Evolutionary conservation across 192 early-diverging fungal genomes (phyloP), one percentile per base, ranked within the genome.

Genomic region (Chytriomyces sp.): DNA sequence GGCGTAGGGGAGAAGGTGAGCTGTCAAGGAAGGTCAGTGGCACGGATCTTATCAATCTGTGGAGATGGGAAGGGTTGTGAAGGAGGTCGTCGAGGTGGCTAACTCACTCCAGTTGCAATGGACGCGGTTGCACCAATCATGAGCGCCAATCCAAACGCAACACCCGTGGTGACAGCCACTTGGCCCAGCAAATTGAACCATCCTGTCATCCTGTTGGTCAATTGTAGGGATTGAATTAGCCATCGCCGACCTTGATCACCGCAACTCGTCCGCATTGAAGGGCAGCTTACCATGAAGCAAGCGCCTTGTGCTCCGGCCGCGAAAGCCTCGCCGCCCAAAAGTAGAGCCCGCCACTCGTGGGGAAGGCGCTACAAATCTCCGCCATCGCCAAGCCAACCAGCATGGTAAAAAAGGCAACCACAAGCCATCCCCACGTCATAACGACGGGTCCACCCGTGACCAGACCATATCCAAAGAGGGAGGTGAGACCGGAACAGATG

Each of bases 141-240:
- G 40, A 66, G 64, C 25, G 72, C 62, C 2, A 66, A 33, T 25
- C 41, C 62, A 41, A 59, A 70, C 56, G 6, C 38, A 36, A 75
- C 39, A 3, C 57, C 57, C 14, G 72, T 25, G 31, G 38, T 59
- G 7, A 55, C 58, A n/a, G 77, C 77, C n/a, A 77, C 38, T 40
- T 78, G 60, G 0, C 77, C 77, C n/a, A 78, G 32, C 5, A 73
- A 34, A 30, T 78, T 78, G 68, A 73, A 79, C 73, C 77, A 78
- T 14, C 63, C 70, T 49, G 57, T 75, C 14, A 66, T 66, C 44
- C 44, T 49, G 41, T 10, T 17, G 10, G 41, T 17, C n/a, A 10
- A 49, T 49, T 10, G 41, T 10, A 44, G 41, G 19, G 8, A 44
- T 44, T 19, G 19, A 44, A 44, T 44, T 19, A 44, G 41, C 41